Evolutionary conservation across 495 filamentous ascomycete genomes (phyloP), one percentile per base, ranked within the genome.

Genomic region (Hyphodiscus hymeniophilus): DNA sequence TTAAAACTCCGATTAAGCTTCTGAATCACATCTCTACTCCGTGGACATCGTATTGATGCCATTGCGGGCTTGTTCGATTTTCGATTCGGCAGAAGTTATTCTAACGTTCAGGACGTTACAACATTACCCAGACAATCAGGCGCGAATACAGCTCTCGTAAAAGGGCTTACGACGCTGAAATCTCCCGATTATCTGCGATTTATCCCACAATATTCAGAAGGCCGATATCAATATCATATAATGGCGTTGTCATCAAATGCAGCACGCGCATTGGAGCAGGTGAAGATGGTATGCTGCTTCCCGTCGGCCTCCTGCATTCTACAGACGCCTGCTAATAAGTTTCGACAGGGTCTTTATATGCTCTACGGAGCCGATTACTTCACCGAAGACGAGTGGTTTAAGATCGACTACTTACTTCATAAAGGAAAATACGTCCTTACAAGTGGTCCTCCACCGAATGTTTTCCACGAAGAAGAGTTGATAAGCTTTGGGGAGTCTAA

Each of bases 321-420:
- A n/a, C n/a, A 12, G 12, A 16, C 18, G 21, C 21, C n/a, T 21
- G 20, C 38, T 26, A 3, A 35, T 7, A 11, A 23, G 12, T 43
- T 16, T 38, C 16, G 1, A 3, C 21, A 59, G 56, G 50, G 50
- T 16, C 38, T 59, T 16, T 47, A 36, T 10, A 56, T 59, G 42
- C 49, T 55, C n/a, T 55, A 55, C 39, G 52, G 52, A 53, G 52
- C 56, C 8, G 34, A 24, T 32, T 53, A 59, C 24, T 59, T 55
- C 33, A 59, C 56, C 8, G 52, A 59, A 24, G 50, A 53, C 16
- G 52, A 59, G 50, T 59, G 56, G 56, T 41, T 59, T 26, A 55
- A 56, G 18, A 39, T 56, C 31, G 56, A 59, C 21, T 31, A 33
- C 16, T 38, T 52, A 26, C 47, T 59, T 23, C 52, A 59, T 45